Base-by-base conservation (phyloP, 352 stramenopile species). In the Phytophthora citrophthora region DNA sequence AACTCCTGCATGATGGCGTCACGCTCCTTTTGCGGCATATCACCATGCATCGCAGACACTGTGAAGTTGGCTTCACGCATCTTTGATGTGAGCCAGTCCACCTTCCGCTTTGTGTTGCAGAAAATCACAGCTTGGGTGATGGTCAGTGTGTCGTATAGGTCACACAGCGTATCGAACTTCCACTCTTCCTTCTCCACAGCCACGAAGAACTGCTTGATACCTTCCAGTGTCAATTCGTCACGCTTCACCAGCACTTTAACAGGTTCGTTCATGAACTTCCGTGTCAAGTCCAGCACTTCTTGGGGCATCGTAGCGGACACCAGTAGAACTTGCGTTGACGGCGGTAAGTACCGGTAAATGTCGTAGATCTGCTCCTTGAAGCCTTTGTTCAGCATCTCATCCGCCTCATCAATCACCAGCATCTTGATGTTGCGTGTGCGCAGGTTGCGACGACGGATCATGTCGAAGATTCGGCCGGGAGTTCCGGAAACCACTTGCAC, bases 321-420 rank as follows among this genome's bases (percentile, higher is more conserved):
- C 5, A 99, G 74, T 34, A 98, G 83, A 38, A 99, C 96, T 67
- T 99, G 95, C 9, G 89, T 97, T 1, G 84, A 91, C 12, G 91
- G 84, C n/a, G 93, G 94, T 43, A 98, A 63, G 58, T 93, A 94
- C 38, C 90, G 79, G 78, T 99, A 99, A 65, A 99, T 98, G 74
- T 99, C 96, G 69, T 99, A 99, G 71, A 99, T 99, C 82, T 99
- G 95, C 63, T 98, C 96, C 70, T 99, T 99, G 77, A 99, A 99
- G 10, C 97, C 97, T 62, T 97, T 93, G 77, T 95, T 97, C 15
- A 99, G 81, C 96, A 99, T 99, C 80, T 99, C 95, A 76, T 99
- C 97, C 36, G 97, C 97, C 72, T 99, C 97, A 64, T 99, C 97
- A 65, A 99, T 96, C 61, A 99, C 95, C 34, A 98, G 81, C 61